Conservation (phyloP, 176 grass and related monocot species). For the Poa pratensis region DNA sequence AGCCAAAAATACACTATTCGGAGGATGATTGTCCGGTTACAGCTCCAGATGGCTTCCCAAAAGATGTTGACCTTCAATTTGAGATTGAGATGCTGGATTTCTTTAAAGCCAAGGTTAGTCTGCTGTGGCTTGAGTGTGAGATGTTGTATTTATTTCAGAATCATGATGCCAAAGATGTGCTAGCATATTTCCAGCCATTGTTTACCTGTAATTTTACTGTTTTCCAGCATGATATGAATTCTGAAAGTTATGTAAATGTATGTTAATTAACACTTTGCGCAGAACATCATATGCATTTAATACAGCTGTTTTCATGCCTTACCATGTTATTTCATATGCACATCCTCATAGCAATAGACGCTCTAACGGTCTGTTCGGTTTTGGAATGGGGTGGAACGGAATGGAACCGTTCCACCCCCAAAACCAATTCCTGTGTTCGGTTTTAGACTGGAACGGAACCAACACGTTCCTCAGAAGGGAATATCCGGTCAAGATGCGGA, state of each 20-base stretch:
- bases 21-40: slow-evolving; percentile 91
- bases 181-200: slow-evolving; percentile 15
- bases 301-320: not conserved
- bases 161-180: slow-evolving; percentile 17
- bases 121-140: slow-evolving; percentile 32
- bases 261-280: slow-evolving; percentile 7
- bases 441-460: too few species aligned
- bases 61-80: slow-evolving; percentile 94
- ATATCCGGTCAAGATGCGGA: too few species aligned
- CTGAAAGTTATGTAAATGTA: slow-evolving; percentile 11
- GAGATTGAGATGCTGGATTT: slow-evolving; percentile 96
- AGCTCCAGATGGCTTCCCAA: slow-evolving; percentile 77
- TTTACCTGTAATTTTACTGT: slow-evolving; percentile 9
- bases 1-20: slow-evolving; percentile 89
- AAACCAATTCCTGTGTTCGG: too few species aligned
- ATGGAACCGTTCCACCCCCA: too few species aligned
- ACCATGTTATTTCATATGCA: slow-evolving; percentile 16
- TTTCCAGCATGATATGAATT: slow-evolving; percentile 22
- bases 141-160: not conserved
- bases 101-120: slow-evolving; percentile 85
- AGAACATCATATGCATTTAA: slow-evolving; percentile 9
- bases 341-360: slow-evolving; percentile 2
- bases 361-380: too few species aligned
- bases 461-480: too few species aligned
- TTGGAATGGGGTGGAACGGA: too few species aligned